Percentiles rank a stretch among this genome's conserved stretches.
These are phyloP conservation scores for Staphylotrichum tortipilum DNA, from an alignment of 495 filamentous ascomycete species.

Conservation along the genomic window DNA sequence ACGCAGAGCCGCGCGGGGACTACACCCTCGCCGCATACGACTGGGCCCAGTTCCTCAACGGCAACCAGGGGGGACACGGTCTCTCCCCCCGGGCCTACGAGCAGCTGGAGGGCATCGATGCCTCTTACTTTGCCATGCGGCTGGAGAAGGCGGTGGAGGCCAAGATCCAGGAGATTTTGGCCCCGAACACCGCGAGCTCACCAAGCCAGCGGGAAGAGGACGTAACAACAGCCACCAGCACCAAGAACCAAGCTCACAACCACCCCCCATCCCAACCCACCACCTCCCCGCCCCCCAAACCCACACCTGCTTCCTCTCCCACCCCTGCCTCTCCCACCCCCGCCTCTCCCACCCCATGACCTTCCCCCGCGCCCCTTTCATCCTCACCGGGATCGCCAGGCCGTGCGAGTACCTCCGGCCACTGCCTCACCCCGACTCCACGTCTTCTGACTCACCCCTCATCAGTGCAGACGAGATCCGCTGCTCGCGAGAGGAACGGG, in stretches of 20 bases:
- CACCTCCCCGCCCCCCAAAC: too few relatives aligned
- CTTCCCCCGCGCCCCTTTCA: too few relatives aligned
- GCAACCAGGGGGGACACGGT: background rate
- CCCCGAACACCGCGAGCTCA: too few relatives aligned
- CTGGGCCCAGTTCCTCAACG: background rate
- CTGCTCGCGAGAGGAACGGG: too few relatives aligned
- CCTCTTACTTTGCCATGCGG: slow-evolving; percentile 11
- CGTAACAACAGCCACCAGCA: background rate
- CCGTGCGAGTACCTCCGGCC: slow-evolving; percentile 9
- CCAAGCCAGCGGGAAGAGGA: too few relatives aligned
- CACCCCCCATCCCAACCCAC: background rate
- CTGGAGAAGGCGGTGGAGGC: background rate
- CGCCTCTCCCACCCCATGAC: background rate
- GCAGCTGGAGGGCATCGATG: background rate
- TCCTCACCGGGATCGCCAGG: background rate
- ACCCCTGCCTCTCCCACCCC: background rate
- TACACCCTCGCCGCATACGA: slow-evolving; percentile 12
- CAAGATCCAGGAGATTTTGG: background rate
- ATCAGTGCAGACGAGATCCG: too few relatives aligned
- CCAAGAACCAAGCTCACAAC: background rate
- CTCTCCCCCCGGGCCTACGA: background rate
- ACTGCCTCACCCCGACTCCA: background rate
- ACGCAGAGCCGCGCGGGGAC: slow-evolving; percentile 9
- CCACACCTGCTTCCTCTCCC: background rate
- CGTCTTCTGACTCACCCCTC: too few relatives aligned